Conservation (phyloP, 371 early-diverging fungal genomes). For the Mortierella sp. region DNA sequence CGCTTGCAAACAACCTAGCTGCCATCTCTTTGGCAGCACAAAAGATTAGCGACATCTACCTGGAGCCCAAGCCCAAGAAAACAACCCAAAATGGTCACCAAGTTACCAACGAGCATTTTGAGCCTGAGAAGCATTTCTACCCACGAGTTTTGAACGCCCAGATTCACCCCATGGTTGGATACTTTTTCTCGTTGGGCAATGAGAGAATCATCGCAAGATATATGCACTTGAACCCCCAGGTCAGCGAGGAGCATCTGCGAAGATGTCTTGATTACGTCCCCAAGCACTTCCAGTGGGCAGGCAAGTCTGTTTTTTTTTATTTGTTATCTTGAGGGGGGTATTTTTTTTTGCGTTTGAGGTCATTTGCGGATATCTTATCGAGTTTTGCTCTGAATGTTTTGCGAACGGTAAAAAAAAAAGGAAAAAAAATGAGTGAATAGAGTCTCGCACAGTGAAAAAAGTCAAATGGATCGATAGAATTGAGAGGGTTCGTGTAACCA, state of each 20-base stretch:
- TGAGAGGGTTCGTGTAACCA: slow-evolving; percentile 8
- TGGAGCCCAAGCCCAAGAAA: slow-evolving; percentile 52
- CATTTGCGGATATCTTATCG: neutral
- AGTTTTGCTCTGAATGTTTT: neutral
- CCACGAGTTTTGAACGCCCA: slow-evolving; percentile 93
- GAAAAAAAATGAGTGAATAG: neutral
- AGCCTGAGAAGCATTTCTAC: slow-evolving; percentile 91
- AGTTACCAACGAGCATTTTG: slow-evolving; percentile 83
- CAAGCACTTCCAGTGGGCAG: slow-evolving; percentile 93
- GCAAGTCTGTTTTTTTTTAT: slow-evolving; percentile 56
- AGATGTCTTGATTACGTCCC: slow-evolving; percentile 81
- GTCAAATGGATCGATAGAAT: neutral
- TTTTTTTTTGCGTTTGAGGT: neutral
- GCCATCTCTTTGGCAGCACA: slow-evolving; percentile 51
- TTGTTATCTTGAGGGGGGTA: slow-evolving; percentile 1
- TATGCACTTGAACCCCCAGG: slow-evolving; percentile 91
- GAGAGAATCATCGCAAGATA: slow-evolving; percentile 92
- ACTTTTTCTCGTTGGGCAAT: slow-evolving; percentile 91
- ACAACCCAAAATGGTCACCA: slow-evolving; percentile 44
- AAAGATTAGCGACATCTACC: slow-evolving; percentile 51
- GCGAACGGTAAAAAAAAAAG: neutral
- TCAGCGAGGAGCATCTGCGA: slow-evolving; percentile 74
- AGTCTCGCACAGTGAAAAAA: neutral
- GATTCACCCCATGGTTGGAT: slow-evolving; percentile 88
- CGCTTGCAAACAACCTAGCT: slow-evolving; percentile 48